These are phyloP conservation scores for Rusavskia elegans DNA, from an alignment of 495 filamentous ascomycete genomes.

Conservation along the genomic window DNA sequence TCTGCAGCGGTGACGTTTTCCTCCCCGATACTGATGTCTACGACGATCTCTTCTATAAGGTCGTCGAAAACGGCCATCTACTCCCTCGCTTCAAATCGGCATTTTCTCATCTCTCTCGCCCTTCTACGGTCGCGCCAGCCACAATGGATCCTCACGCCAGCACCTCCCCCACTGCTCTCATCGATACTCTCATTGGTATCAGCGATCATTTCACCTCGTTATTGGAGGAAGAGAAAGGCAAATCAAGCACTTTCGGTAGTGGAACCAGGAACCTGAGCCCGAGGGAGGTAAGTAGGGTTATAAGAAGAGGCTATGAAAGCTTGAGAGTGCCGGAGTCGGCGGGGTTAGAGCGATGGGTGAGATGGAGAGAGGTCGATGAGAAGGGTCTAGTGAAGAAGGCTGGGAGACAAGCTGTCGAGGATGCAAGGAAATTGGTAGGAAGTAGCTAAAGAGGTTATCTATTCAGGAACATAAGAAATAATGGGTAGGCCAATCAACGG, in stretches of 20 bases:
- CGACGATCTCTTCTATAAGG: constrained; percentile 95
- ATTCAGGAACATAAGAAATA: too few relatives aligned
- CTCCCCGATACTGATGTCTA: constrained; percentile 80
- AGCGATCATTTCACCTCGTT: constrained; percentile 76
- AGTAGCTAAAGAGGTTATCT: too few relatives aligned
- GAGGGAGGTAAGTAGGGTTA: constrained; percentile 71
- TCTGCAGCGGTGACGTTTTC: constrained; percentile 82
- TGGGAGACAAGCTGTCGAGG: constrained; percentile 57
- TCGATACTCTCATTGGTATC: constrained; percentile 71
- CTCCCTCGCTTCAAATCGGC: constrained; percentile 69
- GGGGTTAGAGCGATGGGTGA: constrained; percentile 64
- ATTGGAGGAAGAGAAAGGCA: constrained; percentile 44
- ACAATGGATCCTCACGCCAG: constrained; percentile 7
- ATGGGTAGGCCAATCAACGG: too few relatives aligned
- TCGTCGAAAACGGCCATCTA: constrained; percentile 80
- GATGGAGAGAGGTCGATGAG: constrained; percentile 58
- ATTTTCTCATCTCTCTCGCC: constrained; percentile 26
- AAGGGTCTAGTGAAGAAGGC: constrained; percentile 69
- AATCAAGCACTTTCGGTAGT: constrained; percentile 15
- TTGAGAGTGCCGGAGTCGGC: constrained; percentile 74
- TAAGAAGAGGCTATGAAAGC: constrained; percentile 91
- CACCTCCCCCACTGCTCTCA: constrained; percentile 33
- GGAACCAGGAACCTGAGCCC: constrained; percentile 47
- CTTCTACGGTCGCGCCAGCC: constrained; percentile 10
- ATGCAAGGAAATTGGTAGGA: constrained; percentile 28